Evolutionary conservation across 208 protist species (phyloP).

Genomic region (Leishmania arabica): DNA sequence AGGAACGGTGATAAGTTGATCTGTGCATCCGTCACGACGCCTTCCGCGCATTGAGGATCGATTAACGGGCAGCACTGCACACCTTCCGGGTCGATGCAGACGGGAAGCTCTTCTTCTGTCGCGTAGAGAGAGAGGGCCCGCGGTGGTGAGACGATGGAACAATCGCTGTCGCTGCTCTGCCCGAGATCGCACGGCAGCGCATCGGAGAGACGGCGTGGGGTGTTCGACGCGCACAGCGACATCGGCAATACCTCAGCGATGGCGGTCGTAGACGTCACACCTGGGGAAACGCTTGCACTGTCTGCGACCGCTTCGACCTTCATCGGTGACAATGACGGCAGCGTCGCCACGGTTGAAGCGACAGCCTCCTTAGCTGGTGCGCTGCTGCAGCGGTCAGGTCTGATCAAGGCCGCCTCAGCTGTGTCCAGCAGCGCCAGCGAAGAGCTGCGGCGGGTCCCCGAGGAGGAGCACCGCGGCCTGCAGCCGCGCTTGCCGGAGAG

Average conservation of each 20-base stretch:
- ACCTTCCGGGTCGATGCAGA: slow-evolving; percentile 12
- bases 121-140: slow-evolving; percentile 1
- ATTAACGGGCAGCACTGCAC: slow-evolving; percentile 11
- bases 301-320: not conserved
- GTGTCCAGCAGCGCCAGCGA: not conserved
- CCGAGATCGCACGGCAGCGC: not conserved
- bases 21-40: not conserved
- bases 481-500: not conserved
- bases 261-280: not conserved
- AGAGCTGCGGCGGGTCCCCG: not conserved
- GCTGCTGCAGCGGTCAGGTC: not conserved
- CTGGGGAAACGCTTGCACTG: not conserved
- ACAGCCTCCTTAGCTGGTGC: not conserved
- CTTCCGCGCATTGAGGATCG: not conserved
- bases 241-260: not conserved
- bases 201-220: slow-evolving; percentile 1
- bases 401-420: not conserved
- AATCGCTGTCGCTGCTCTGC: not conserved
- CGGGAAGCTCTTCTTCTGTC: slow-evolving; percentile 13
- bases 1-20: slow-evolving; percentile 49
- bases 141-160: too few relatives aligned
- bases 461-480: not conserved
- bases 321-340: not conserved
- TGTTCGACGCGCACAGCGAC: not conserved
- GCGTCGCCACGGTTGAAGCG: not conserved